Evolutionary conservation across 176 grass and related monocot species (phyloP), one percentile per base, ranked within the genome.

Genomic region (Thinopyrum elongatum): DNA sequence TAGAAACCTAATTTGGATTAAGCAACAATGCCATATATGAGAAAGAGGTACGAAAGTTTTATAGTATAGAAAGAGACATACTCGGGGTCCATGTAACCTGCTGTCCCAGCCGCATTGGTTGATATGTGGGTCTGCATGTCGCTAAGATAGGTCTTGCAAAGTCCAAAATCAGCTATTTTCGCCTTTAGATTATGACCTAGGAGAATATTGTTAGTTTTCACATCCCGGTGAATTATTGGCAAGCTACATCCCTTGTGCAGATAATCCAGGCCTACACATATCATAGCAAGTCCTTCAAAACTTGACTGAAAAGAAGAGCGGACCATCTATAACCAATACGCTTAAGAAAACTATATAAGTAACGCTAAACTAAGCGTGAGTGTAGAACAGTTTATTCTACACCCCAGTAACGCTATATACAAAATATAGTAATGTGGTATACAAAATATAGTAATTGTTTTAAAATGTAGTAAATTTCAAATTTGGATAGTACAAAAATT

Each of bases 61-160:
- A n/a, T 44, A 44, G 3, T 29, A 70, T 27, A 19, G 22, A 67
- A 6, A 41, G 36, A 76, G 10, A 49, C 66, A 29, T 92, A 86
- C 90, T 88, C 90, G 9, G 90, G 86, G 53, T 92, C 90, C 44
- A 92, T 70, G 72, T 92, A 92, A 39, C 86, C 87, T 0, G 71
- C 47, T 42, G 87, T 79, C 8, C 90, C 90, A 14, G 36, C 70
- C 3, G 71, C 63, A 19, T 31, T 53, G 2, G n/a, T 35, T 9
- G 76, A 79, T 63, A 72, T 28, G 17, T 62, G 72, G 30, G 41
- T 22, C 25, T 78, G 53, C 8, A 17, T 35, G 4, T 91, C 55
- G 4, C 60, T 49, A 5, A 59, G 7, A 36, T 36, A 87, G 4
- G 68, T 69, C 49, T 58, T 89, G 31, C 87, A 86, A 41, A 86